Evolutionary conservation across 2,329 filamentous ascomycete species (phyloP).

Genomic region (Colletotrichum lentis): DNA sequence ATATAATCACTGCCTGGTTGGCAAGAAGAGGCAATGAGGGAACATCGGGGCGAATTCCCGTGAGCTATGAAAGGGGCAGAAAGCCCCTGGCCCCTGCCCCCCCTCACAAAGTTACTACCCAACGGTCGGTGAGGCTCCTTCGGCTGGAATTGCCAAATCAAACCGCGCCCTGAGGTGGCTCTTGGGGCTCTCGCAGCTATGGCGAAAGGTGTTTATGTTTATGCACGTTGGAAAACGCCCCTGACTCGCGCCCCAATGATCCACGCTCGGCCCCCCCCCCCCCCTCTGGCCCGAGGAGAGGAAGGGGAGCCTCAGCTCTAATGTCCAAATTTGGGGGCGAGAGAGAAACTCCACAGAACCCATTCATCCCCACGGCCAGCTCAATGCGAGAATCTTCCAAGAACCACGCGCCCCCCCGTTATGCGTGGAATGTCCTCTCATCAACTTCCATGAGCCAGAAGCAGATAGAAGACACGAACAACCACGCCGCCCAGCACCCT

Average conservation of each 20-base stretch:
- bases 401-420: constrained; percentile 12
- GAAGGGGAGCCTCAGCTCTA: background rate
- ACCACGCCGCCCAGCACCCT: background rate
- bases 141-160: constrained; percentile 17
- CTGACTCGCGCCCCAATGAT: constrained; percentile 21
- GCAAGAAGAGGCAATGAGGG: constrained; percentile 16
- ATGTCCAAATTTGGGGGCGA: too few species aligned
- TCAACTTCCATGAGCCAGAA: background rate
- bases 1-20: constrained; percentile 26
- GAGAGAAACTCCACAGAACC: constrained; percentile 1
- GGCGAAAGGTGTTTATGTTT: constrained; percentile 31
- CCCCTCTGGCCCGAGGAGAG: too few species aligned
- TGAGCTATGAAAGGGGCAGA: background rate
- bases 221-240: constrained; percentile 23
- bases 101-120: too few species aligned
- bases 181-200: constrained; percentile 10
- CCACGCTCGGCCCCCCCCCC: background rate
- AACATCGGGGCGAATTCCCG: constrained; percentile 21
- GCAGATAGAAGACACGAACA: background rate
- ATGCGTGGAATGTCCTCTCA: background rate
- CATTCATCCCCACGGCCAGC: constrained; percentile 18
- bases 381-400: constrained; percentile 33
- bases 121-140: background rate
- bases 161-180: background rate
- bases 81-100: background rate